Conservation (phyloP, 495 filamentous ascomycete species). For the Emericellopsis terricola region DNA sequence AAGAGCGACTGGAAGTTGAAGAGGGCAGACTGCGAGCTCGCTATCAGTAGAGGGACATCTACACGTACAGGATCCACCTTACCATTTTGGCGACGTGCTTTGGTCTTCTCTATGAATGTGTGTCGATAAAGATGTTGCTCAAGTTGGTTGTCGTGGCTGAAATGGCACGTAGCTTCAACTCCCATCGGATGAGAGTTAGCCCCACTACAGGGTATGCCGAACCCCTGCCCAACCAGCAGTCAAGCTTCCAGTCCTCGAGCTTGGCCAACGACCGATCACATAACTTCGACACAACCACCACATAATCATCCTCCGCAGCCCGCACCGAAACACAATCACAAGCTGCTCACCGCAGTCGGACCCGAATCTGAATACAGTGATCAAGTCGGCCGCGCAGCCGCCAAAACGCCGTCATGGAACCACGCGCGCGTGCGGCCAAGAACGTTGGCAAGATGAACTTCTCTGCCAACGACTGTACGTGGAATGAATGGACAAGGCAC, state of each 20-base stretch:
- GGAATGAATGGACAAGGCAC: too few relatives aligned
- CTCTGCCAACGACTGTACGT: conserved; percentile 52
- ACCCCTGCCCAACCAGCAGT: conserved; percentile 2
- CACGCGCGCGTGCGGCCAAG: conserved; percentile 56
- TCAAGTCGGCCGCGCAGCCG: neutral
- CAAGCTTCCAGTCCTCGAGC: neutral
- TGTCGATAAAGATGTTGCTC: too few relatives aligned
- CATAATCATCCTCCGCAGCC: too few relatives aligned
- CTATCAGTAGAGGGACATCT: neutral
- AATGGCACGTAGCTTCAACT: neutral
- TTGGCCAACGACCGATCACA: neutral
- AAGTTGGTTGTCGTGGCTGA: neutral
- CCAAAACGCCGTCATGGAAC: conserved; percentile 34
- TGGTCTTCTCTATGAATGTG: too few relatives aligned
- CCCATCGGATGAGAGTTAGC: neutral
- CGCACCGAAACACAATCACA: too few relatives aligned
- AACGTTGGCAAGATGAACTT: conserved; percentile 88
- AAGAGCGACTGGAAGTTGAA: conserved; percentile 97
- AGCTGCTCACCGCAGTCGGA: too few relatives aligned
- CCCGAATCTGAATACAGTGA: too few relatives aligned
- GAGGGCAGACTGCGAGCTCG: conserved; percentile 53
- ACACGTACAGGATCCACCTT: conserved; percentile 1
- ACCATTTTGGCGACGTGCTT: conserved; percentile 11
- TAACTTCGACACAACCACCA: too few relatives aligned
- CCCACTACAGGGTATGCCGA: neutral